Base-by-base conservation (phyloP, 495 filamentous ascomycete genomes). In the Penicillium flavigenum region DNA sequence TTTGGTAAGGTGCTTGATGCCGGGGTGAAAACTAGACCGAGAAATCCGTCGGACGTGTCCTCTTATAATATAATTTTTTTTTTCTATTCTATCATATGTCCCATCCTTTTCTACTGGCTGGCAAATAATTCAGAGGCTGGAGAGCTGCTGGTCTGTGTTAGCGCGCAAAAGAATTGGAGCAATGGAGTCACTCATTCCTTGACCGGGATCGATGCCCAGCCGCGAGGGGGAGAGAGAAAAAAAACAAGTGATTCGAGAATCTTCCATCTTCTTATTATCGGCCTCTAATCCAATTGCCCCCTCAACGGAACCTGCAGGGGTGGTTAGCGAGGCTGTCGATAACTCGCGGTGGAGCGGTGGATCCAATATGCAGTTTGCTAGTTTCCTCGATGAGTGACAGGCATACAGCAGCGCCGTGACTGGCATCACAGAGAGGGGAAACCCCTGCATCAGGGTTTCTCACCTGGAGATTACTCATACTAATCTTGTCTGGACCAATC, bases 101-200 rank as follows among this genome's bases (percentile, higher is more conserved):
- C 43, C 20, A 19, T 55, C 43, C 43, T 39, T 51, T 54, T 27
- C 60, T 65, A 65, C 65, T 62, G 62, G 63, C 55, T 59, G 62
- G 49, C 52, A 57, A 63, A 60, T 62, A 67, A 60, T 63, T 10
- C 52, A 64, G 68, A 70, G 68, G 68, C 68, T 70, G 68, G 68
- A 63, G 61, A 70, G 58, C 63, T 58, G 49, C 67, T 69, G 66
- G 66, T 66, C 64, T 69, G 66, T 71, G 69, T 71, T 71, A 72
- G 69, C 69, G 69, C 56, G 60, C 58, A 51, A 60, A 56, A 64
- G 51, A 55, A 69, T 56, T 67, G 66, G 66, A 66, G 63, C 58
- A 56, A 61, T 56, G 62, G 47, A 59, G 57, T 62, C 62, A 59
- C 50, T 39, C 45, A 55, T 45, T 47, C 43, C 47, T 62, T 42